Evolutionary conservation across 352 stramenopile species (phyloP).

Genomic region (Blastocystis sp.): DNA sequence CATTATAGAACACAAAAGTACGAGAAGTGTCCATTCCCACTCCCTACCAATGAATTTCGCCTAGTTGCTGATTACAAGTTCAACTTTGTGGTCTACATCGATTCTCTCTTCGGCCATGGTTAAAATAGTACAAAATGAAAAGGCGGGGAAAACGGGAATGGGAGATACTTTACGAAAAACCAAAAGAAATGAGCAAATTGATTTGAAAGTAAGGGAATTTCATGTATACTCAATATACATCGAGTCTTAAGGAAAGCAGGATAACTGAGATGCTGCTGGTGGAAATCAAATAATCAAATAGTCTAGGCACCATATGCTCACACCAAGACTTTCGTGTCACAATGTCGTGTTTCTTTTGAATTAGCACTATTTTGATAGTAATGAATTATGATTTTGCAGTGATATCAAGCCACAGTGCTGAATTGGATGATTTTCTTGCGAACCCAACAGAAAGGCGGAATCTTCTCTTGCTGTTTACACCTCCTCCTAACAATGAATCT

Average conservation of each 20-base stretch:
- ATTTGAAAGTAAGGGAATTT: not conserved
- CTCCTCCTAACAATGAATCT: not conserved
- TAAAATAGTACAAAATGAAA: not conserved
- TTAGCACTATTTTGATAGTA: not conserved
- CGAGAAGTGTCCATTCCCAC: conserved; percentile 16
- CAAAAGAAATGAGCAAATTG: not conserved
- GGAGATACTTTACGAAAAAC: not conserved
- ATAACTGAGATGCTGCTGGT: not conserved
- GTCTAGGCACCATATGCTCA: not conserved
- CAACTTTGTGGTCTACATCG: conserved; percentile 40
- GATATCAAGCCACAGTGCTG: not conserved
- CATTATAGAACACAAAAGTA: conserved; percentile 62
- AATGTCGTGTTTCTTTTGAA: not conserved
- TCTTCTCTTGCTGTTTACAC: not conserved
- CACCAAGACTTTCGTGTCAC: not conserved
- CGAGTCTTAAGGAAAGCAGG: not conserved
- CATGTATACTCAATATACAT: too few species aligned
- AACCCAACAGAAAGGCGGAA: conserved; percentile 16
- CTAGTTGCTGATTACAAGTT: not conserved
- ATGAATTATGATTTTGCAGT: conserved; percentile 58
- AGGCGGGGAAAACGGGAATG: not conserved
- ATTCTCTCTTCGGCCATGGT: conserved; percentile 59
- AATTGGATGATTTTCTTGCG: conserved; percentile 15
- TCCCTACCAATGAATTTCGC: not conserved
- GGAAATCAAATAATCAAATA: not conserved